Evolutionary conservation across 176 grass and related monocot species (phyloP).

Genomic region (Oryza rufipogon): DNA sequence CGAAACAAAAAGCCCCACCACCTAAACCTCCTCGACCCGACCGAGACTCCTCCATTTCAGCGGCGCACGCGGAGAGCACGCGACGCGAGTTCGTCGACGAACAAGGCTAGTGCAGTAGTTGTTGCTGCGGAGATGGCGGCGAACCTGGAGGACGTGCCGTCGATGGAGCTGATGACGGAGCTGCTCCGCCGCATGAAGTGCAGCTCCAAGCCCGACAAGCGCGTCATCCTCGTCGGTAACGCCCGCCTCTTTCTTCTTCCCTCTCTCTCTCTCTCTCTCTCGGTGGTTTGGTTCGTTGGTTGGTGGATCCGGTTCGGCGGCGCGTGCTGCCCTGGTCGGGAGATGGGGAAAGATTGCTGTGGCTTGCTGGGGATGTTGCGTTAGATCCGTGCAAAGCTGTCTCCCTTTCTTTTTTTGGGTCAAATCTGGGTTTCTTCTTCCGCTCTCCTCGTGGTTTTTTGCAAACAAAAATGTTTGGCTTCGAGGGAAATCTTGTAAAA

Average conservation of each 20-base stretch:
- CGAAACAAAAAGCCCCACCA: conserved; percentile 1
- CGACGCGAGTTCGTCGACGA: not conserved
- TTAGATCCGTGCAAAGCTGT: not conserved
- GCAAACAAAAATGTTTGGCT: not conserved
- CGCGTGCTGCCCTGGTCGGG: not conserved
- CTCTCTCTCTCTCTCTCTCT: no score
- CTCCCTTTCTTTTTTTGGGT: not conserved
- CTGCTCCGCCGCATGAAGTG: conserved; percentile 92
- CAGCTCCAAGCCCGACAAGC: conserved; percentile 92
- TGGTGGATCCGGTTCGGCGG: not conserved
- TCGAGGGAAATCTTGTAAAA: not conserved
- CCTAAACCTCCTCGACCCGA: conserved; percentile 16
- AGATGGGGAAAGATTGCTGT: not conserved
- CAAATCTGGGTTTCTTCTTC: not conserved
- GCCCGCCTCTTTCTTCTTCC: no score
- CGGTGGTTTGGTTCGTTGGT: not conserved
- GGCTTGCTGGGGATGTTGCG: not conserved
- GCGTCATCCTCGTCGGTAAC: conserved; percentile 86
- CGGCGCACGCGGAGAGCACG: no score
- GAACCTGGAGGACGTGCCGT: conserved; percentile 89
- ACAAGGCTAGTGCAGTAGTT: not conserved
- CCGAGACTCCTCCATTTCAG: not conserved
- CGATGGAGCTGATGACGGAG: conserved; percentile 94
- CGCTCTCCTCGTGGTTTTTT: not conserved
- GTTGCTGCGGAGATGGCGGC: conserved; percentile 9